Conservation (phyloP, 345 rosid genomes). For the Eucalyptus coolabah region DNA sequence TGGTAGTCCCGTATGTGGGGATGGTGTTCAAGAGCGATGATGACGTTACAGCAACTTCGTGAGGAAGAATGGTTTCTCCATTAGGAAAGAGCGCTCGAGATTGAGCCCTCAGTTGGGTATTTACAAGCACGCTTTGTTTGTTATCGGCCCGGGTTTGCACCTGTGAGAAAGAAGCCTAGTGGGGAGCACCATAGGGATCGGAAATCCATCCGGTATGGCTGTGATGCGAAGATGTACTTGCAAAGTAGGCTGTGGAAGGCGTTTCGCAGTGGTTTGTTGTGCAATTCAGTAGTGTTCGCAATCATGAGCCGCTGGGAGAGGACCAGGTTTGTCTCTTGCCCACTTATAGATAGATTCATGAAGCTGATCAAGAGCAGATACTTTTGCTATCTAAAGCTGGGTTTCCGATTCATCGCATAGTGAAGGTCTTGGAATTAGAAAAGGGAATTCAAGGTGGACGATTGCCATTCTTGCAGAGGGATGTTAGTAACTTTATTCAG, state of each 20-base stretch:
- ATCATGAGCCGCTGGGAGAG: constrained; percentile 85
- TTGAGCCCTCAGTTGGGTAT: constrained; percentile 80
- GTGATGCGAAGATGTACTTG: constrained; percentile 79
- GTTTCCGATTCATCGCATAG: constrained; percentile 74
- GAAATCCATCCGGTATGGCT: constrained; percentile 83
- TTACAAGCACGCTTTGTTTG: constrained; percentile 83
- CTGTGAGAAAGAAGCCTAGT: constrained; percentile 71
- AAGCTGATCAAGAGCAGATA: constrained; percentile 78
- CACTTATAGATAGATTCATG: constrained; percentile 77
- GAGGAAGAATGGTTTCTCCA: constrained; percentile 72
- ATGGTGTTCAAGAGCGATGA: constrained; percentile 67
- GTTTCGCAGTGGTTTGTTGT: constrained; percentile 68
- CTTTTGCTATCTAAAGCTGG: constrained; percentile 90
- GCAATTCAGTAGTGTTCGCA: constrained; percentile 88
- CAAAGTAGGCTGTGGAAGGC: constrained; percentile 56
- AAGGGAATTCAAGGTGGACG: constrained; percentile 80
- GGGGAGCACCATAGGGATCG: constrained; percentile 88
- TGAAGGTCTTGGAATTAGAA: constrained; percentile 74
- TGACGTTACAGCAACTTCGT: constrained; percentile 67
- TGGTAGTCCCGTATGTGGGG: constrained; percentile 74
- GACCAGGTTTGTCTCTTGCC: constrained; percentile 88
- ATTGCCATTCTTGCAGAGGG: constrained; percentile 80
- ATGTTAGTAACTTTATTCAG: constrained; percentile 84
- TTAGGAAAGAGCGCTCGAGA: constrained; percentile 82
- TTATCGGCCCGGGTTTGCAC: constrained; percentile 80